These are phyloP conservation scores for Aspergillus sp. DNA, from an alignment of 2,329 filamentous ascomycete species.

Conservation along the genomic window DNA sequence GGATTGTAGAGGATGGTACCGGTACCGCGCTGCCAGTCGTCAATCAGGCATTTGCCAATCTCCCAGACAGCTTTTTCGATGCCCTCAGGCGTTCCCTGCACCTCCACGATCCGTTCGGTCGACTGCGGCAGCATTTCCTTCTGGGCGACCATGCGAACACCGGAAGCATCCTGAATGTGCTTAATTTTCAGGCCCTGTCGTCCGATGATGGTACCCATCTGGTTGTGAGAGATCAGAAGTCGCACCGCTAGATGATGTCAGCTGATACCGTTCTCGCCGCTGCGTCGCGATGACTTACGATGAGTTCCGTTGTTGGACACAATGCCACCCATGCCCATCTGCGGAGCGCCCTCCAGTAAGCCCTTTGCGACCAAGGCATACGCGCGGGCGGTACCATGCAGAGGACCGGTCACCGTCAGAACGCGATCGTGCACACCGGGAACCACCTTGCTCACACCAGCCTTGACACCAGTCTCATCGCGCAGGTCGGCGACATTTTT, in stretches of 20 bases:
- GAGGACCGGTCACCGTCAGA: conserved; percentile 86
- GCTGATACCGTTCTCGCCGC: conserved; percentile 1
- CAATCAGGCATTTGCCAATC: conserved; percentile 96
- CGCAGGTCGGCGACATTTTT: conserved; percentile 97
- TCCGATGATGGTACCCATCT: conserved; percentile 99
- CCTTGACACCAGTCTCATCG: conserved; percentile 96
- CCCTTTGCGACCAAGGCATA: conserved; percentile 92
- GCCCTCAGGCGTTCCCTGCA: conserved; percentile 90
- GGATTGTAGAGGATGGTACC: conserved; percentile 98
- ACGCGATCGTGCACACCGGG: conserved; percentile 97
- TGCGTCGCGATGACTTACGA: conserved; percentile 62
- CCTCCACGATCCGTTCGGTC: conserved; percentile 94
- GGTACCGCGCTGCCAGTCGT: conserved; percentile 96
- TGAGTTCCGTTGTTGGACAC: conserved; percentile 87
- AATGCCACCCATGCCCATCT: conserved; percentile 93
- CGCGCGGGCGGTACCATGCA: conserved; percentile 84
- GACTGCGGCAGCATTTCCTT: conserved; percentile 99
- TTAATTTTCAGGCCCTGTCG: conserved; percentile 97
- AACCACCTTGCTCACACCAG: conserved; percentile 97
- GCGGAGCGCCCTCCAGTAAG: conserved; percentile 85
- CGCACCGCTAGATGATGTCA: conserved; percentile 70
- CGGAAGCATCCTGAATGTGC: conserved; percentile 95
- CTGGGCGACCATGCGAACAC: conserved; percentile 97
- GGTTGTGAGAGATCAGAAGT: conserved; percentile 97
- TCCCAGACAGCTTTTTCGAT: conserved; percentile 98